Conservation (phyloP, 176 grass and related monocot species). For the Rhynchospora pubera region DNA sequence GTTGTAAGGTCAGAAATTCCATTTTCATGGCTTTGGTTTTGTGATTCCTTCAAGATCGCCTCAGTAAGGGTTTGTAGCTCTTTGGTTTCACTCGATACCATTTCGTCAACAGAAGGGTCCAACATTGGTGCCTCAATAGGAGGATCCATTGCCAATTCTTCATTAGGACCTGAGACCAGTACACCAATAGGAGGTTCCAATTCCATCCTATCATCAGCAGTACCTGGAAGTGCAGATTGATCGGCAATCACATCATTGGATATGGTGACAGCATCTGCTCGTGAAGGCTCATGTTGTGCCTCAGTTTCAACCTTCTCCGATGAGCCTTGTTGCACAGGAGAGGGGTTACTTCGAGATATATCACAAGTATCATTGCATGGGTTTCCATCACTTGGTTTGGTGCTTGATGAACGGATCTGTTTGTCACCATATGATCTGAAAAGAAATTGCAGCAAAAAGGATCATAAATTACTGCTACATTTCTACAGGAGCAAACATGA, state of each 20-base stretch:
- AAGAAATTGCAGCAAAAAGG: conserved; percentile 22
- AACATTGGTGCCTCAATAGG: background rate
- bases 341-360: background rate
- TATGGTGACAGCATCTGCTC: background rate
- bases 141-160: background rate
- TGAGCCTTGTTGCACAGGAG: background rate
- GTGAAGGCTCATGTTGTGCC: background rate
- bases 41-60: background rate
- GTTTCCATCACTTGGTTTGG: conserved; percentile 28
- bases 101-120: background rate
- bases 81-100: background rate
- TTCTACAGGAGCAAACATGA: background rate
- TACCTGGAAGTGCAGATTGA: background rate
- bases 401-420: conserved; percentile 30
- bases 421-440: conserved; percentile 61
- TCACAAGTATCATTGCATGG: conserved; percentile 11
- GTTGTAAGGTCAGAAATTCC: background rate
- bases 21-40: background rate
- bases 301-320: background rate
- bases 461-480: background rate
- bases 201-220: background rate
- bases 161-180: background rate
- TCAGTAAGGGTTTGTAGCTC: conserved; percentile 1
- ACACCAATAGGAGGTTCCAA: background rate
- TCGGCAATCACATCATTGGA: background rate